Conservation (phyloP, 768 basidiomycete species). For the Chiua virens region DNA sequence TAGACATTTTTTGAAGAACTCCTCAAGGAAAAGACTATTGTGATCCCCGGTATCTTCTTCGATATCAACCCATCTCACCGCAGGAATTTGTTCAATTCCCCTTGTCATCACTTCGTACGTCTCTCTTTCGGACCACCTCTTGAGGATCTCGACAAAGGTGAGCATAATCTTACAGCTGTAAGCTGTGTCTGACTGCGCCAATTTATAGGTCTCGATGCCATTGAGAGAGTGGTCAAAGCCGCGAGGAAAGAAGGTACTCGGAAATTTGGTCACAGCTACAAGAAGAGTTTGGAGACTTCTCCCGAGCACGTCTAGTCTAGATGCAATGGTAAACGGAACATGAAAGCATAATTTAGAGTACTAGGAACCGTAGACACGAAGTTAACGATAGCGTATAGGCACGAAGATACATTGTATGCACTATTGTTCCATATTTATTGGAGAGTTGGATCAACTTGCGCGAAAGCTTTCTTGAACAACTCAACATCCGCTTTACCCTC, state of each 20-base stretch:
- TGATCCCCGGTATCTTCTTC: conserved; percentile 90
- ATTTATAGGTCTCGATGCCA: conserved; percentile 74
- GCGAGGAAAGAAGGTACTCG: conserved; percentile 60
- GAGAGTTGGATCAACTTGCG: conserved; percentile 60
- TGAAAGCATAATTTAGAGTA: not conserved
- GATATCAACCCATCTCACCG: conserved; percentile 78
- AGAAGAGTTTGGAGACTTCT: conserved; percentile 50
- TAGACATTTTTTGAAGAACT: conserved; percentile 94
- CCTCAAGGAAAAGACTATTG: conserved; percentile 86
- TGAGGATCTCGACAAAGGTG: conserved; percentile 75
- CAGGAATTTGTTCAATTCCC: conserved; percentile 85
- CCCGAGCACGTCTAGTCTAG: conserved; percentile 30
- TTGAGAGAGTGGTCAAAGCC: conserved; percentile 72
- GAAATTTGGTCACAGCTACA: conserved; percentile 71
- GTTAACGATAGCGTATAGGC: conserved; percentile 1
- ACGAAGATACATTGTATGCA: not conserved
- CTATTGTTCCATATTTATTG: conserved; percentile 13
- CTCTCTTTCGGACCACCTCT: conserved; percentile 85
- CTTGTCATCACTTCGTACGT: conserved; percentile 88
- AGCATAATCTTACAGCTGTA: conserved; percentile 7
- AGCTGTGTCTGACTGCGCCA: not conserved
- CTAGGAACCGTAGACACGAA: not conserved
- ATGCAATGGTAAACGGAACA: not conserved
- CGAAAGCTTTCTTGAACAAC: conserved; percentile 83
- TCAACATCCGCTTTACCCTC: conserved; percentile 84